Evolutionary conservation across 108 stramenopile species (phyloP).

Genomic region (Epithemia pelagica): DNA sequence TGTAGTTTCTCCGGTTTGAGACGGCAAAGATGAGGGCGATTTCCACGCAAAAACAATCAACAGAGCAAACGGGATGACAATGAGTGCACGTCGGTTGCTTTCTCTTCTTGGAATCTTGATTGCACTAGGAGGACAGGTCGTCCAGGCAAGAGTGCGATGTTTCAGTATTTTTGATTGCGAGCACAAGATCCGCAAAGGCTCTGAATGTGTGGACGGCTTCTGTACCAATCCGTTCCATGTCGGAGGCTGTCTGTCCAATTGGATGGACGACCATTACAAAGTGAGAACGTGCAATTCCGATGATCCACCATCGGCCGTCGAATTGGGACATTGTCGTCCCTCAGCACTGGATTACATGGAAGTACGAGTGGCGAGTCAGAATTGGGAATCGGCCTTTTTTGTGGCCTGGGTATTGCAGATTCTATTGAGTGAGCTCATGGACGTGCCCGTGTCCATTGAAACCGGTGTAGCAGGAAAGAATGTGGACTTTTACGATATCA

Average conservation of each 20-base stretch:
- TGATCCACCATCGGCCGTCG: conserved; percentile 12
- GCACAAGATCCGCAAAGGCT: background rate
- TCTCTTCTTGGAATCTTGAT: too few relatives aligned
- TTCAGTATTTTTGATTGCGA: background rate
- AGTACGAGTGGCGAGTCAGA: conserved; percentile 22
- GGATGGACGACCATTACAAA: background rate
- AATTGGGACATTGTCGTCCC: conserved; percentile 9
- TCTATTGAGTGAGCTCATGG: conserved; percentile 23
- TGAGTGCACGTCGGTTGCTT: too few relatives aligned
- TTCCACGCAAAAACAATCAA: too few relatives aligned
- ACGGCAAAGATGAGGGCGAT: too few relatives aligned
- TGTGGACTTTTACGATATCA: conserved; percentile 18
- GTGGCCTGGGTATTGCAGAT: conserved; percentile 34
- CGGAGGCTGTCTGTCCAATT: conserved; percentile 1
- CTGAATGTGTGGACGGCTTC: conserved; percentile 1
- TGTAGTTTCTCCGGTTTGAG: too few relatives aligned
- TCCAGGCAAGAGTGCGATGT: too few relatives aligned
- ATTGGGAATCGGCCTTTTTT: conserved; percentile 32
- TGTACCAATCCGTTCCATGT: conserved; percentile 2
- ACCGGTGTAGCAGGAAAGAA: conserved; percentile 9
- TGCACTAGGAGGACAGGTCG: too few relatives aligned
- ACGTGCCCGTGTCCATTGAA: conserved; percentile 28
- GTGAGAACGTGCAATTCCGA: conserved; percentile 16
- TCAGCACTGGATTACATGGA: conserved; percentile 24
- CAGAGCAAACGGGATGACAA: too few relatives aligned